Base-by-base conservation (phyloP, 2,329 filamentous ascomycete species). In the Botrytis squamosa region DNA sequence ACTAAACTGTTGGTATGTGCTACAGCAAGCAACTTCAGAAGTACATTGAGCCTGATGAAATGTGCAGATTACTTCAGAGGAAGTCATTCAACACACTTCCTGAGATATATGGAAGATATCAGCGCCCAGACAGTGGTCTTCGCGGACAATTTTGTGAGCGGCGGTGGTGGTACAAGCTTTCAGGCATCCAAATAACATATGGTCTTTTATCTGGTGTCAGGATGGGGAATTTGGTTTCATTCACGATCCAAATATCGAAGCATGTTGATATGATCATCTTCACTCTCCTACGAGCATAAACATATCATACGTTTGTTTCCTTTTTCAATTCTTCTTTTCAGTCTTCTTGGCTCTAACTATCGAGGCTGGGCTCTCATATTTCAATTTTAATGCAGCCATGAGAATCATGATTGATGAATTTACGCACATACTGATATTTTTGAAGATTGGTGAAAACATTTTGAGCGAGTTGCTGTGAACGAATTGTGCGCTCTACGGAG, bases 401-500 rank as follows among this genome's bases (percentile, higher is more conserved):
- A 72, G 70, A 60, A 29, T 68, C 25, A 72, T 33, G 52, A 57
- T 29, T 68, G 18, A 72, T 72, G 70, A 72, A 62, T 68, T 25
- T 14, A 57, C 36, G 49, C 65, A 55, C 40, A 20, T 69, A 22
- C 57, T 69, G 36, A 68, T 14, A 33, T n/a, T 33, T 68, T 57
- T 33, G 18, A 20, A 52, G 57, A 29, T 57, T 69, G 36, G 18
- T 57, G 38, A 33, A 42, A 42, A 42, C 25, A 6, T 57, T 44
- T 29, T n/a, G 49, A 42, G 49, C 57, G 49, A 69, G 49, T 69
- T 69, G n/a, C 55, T 22, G 52, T 14, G 36, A n/a, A 25, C n/a
- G 14, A 38, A 44, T 25, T 57, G 6, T 57, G 12, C 57, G 36
- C 49, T 69, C 18, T 67, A 12, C 25, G 33, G 14, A n/a, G 64